Base-by-base conservation (phyloP, 208 protist species). In the Leishmania gerbilli region DNA sequence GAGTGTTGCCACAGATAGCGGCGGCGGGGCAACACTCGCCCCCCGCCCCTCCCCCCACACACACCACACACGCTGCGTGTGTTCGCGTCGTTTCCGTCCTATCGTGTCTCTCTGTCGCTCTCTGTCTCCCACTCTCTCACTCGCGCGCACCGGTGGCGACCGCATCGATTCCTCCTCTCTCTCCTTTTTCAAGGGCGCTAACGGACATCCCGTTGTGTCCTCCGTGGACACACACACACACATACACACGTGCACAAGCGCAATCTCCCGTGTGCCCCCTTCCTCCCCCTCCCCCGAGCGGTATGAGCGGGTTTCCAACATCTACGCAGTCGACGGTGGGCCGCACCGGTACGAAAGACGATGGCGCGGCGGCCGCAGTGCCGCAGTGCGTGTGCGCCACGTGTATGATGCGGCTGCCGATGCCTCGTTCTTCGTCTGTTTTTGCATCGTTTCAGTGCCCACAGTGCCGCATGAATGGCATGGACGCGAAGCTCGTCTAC, bases 401-500 rank as follows among this genome's bases (percentile, higher is more conserved):
- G 42, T 97, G 95, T 79, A 83, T 93, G 68, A 87, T 90, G 45
- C 85, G 86, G 17, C 69, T 93, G 42, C 78, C 83, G 37, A 86
- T 95, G 40, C 95, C 95, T 3, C 87, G 92, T 17, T 77, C 93
- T 15, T 86, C 88, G 34, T 75, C 87, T 15, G 85, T 81, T 24
- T 87, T 85, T 62, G 89, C 88, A 37, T 87, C 90, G 17, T 93
- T 93, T 87, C 94, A 96, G 80, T 97, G 94, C 78, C 87, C 89
- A 24, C 88, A 96, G 76, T 97, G 94, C 64, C 86, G 91, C 13
- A 87, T 96, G 88, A 84, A 87, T n/a, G 93, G 92, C 8, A 81
- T 81, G 56, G 94, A 97, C 60, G 88, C 91, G 40, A 96, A 96
- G 84, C 78, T 96, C 60, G 85, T 97, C 19, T 96, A 96, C 85